Percentiles rank a stretch among this genome's conserved stretches.
phyloP scores from a whole-genome alignment of 441 rosid genomes.

The Populus hybrid region DNA sequence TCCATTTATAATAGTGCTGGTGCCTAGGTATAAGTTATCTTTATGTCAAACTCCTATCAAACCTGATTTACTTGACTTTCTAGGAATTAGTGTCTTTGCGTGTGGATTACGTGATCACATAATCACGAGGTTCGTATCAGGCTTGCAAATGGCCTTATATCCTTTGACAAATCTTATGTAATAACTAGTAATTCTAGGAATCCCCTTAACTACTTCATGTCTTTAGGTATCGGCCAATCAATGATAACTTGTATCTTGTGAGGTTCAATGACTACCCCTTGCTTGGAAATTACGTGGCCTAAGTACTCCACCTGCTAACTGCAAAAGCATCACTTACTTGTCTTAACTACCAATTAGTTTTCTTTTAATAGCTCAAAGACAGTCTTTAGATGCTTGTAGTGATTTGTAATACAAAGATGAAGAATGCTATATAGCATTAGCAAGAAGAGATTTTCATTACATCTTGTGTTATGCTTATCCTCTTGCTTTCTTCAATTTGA shows the following conservation, averaged over 20 bases:
- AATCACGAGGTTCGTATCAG: too few relatives aligned
- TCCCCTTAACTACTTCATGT: not conserved
- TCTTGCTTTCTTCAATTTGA: too few relatives aligned
- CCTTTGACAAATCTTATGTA: not conserved
- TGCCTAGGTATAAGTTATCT: too few relatives aligned
- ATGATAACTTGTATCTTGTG: too few relatives aligned
- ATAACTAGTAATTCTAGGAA: not conserved
- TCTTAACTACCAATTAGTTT: not conserved
- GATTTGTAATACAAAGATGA: not conserved
- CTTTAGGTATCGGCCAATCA: not conserved
- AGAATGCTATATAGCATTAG: too few relatives aligned
- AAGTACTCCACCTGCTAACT: not conserved
- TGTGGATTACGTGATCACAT: too few relatives aligned
- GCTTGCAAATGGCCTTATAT: not conserved
- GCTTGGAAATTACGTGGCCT: not conserved
- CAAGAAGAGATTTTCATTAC: too few relatives aligned
- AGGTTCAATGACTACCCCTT: not conserved
- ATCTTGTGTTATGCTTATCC: too few relatives aligned
- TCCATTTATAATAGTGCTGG: too few relatives aligned
- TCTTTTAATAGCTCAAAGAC: not conserved
- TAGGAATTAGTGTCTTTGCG: too few relatives aligned
- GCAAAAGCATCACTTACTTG: not conserved
- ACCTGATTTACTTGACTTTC: too few relatives aligned
- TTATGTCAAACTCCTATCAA: too few relatives aligned
- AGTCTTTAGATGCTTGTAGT: not conserved